Base-by-base conservation (phyloP, 2,329 filamentous ascomycete genomes). In the Epichloe scottii region DNA sequence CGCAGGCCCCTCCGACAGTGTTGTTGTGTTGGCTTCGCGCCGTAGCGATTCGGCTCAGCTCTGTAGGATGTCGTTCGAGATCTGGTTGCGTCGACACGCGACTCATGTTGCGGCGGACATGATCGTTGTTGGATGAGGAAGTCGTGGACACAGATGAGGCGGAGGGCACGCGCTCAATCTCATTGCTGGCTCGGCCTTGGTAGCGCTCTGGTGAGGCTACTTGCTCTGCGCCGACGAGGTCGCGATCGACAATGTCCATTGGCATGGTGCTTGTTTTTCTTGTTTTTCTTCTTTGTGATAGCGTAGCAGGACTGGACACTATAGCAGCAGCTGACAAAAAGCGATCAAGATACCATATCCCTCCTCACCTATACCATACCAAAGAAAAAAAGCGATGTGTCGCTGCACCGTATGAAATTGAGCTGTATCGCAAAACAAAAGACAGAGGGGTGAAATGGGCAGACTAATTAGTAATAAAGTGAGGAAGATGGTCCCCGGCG, bases 41-140 rank as follows among this genome's bases (percentile, higher is more conserved):
- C 4, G 86, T 89, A 44, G 84, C 76, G 55, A 90, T 88, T 38
- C 86, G 78, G 62, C 78, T 80, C 53, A 90, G 71, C 50, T 78
- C 82, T 8, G 84, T 87, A 17, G 79, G 78, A 57, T 87, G 78
- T 52, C 82, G 74, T 63, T 87, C 84, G 39, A 88, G 73, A 60
- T 88, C 84, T 58, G 72, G 69, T 55, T 81, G 75, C 4, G 84
- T 87, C 5, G 80, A 73, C n/a, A 81, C 63, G 49, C 82, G 74
- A 60, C 76, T 81, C 68, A 87, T 76, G 48, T 68, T 70, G 50
- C 71, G 68, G 54, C 66, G 59, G 43, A 19, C 45, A 46, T 55
- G 53, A 26, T 55, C 66, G 40, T 63, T 63, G 17, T 71, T 70
- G 1, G 71, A 71, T 10, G 72, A 74, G 0, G 74, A 73, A 0